Conservation (phyloP, 352 stramenopile genomes). For the Phytophthora colocasiae region DNA sequence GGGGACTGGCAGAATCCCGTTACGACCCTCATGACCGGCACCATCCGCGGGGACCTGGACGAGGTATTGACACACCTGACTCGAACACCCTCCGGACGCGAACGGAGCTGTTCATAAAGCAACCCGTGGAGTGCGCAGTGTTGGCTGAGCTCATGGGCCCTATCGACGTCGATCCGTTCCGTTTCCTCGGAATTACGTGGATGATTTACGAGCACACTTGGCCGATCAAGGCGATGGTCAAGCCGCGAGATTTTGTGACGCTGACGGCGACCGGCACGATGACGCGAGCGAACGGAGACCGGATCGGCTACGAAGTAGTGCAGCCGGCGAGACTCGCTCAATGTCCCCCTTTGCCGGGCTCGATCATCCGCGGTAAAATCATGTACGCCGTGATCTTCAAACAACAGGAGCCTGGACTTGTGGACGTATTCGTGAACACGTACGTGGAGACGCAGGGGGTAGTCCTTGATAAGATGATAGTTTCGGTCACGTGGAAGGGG, state of each 20-base stretch:
- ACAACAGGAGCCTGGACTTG: constrained; percentile 24
- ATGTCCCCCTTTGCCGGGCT: constrained; percentile 31
- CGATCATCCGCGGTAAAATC: constrained; percentile 13
- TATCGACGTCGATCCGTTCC: constrained; percentile 39
- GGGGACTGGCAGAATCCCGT: constrained; percentile 32
- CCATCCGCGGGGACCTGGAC: constrained; percentile 25
- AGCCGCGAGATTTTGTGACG: constrained; percentile 42
- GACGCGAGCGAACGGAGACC: constrained; percentile 36
- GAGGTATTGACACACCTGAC: constrained; percentile 27
- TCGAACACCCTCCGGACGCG: constrained; percentile 15
- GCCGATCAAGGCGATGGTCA: constrained; percentile 30
- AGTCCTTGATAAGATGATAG: constrained; percentile 22
- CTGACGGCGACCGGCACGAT: constrained; percentile 38
- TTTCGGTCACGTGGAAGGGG: constrained; percentile 11
- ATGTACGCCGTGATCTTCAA: constrained; percentile 32
- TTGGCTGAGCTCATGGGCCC: constrained; percentile 32
- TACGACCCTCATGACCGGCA: constrained; percentile 22
- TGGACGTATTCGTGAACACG: constrained; percentile 27
- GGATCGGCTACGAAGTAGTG: constrained; percentile 49
- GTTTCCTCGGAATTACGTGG: constrained; percentile 41
- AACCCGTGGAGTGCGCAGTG: constrained; percentile 23
- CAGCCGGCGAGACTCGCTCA: constrained; percentile 44
- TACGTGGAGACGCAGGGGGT: constrained; percentile 26
- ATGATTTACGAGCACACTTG: constrained; percentile 27
- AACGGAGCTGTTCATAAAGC: constrained; percentile 17